Conservation (phyloP, 371 early-diverging fungal genomes). For the Mucor lusitanicus region DNA sequence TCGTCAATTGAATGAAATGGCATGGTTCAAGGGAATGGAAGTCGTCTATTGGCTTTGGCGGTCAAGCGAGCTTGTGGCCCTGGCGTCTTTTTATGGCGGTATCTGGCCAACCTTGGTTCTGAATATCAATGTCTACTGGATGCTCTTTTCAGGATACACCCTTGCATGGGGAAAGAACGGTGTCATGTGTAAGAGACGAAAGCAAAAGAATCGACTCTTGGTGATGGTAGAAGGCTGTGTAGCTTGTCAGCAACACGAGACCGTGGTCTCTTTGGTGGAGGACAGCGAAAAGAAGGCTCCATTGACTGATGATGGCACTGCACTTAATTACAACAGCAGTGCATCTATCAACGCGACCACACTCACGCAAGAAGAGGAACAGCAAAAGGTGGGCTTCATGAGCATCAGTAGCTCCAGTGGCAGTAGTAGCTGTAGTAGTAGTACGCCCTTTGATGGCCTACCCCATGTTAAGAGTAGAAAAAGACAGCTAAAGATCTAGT, state of each 20-base stretch:
- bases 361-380: conserved; percentile 24
- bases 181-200: conserved; percentile 15
- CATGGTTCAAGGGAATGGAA: conserved; percentile 34
- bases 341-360: conserved; percentile 8
- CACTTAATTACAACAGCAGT: background rate
- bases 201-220: background rate
- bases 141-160: conserved; percentile 28
- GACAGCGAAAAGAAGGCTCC: background rate
- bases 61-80: conserved; percentile 31
- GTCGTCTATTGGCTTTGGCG: conserved; percentile 48
- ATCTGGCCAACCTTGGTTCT: conserved; percentile 33
- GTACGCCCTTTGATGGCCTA: conserved; percentile 19
- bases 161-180: conserved; percentile 32
- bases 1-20: conserved; percentile 6
- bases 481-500: background rate
- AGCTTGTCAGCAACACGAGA: conserved; percentile 11
- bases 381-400: conserved; percentile 6
- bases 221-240: conserved; percentile 14
- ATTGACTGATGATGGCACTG: background rate
- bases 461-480: conserved; percentile 17
- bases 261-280: background rate
- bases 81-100: conserved; percentile 49
- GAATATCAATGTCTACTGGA: conserved; percentile 35
- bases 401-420: background rate
- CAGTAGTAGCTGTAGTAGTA: conserved; percentile 8